These are phyloP conservation scores for Pichia occidentalis DNA, from an alignment of 805 yeast species.

Conservation along the genomic window DNA sequence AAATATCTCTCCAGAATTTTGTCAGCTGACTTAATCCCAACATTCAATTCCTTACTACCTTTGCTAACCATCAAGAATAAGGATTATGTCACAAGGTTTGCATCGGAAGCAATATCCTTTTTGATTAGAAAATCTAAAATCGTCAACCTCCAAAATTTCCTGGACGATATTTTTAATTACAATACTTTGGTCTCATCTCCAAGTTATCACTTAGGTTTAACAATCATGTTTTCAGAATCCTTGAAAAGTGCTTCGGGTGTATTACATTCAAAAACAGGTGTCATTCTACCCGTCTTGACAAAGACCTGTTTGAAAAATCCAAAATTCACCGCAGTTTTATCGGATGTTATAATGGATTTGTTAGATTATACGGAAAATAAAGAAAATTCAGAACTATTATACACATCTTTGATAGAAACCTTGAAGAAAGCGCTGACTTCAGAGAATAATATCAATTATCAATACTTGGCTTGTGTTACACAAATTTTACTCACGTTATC, in stretches of 20 bases:
- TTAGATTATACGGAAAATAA: constrained; percentile 43
- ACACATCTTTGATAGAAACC: constrained; percentile 28
- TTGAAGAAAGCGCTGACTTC: constrained; percentile 9
- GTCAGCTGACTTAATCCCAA: constrained; percentile 56
- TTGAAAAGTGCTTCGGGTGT: constrained; percentile 64
- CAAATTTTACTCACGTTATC: constrained; percentile 42
- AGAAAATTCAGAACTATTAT: constrained; percentile 42
- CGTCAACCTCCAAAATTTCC: constrained; percentile 39
- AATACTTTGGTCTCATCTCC: too few relatives aligned
- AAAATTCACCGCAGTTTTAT: constrained; percentile 37
- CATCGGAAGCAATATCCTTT: constrained; percentile 87
- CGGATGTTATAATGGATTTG: constrained; percentile 52
- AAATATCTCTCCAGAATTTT: constrained; percentile 71
- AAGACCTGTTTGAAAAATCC: constrained; percentile 19
- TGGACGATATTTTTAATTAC: constrained; percentile 34
- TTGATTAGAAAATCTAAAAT: constrained; percentile 61
- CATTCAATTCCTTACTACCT: constrained; percentile 61
- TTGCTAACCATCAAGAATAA: constrained; percentile 52
- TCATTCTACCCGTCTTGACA: constrained; percentile 38
- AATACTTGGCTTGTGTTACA: constrained; percentile 27
- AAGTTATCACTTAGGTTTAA: constrained; percentile 52
- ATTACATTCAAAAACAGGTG: constrained; percentile 64
- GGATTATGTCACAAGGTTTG: constrained; percentile 66
- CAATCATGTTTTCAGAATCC: constrained; percentile 63
- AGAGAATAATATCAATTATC: constrained; percentile 11